phyloP scores from a whole-genome alignment of 164 flowering plant species.

The Euptelea pleiosperma region DNA sequence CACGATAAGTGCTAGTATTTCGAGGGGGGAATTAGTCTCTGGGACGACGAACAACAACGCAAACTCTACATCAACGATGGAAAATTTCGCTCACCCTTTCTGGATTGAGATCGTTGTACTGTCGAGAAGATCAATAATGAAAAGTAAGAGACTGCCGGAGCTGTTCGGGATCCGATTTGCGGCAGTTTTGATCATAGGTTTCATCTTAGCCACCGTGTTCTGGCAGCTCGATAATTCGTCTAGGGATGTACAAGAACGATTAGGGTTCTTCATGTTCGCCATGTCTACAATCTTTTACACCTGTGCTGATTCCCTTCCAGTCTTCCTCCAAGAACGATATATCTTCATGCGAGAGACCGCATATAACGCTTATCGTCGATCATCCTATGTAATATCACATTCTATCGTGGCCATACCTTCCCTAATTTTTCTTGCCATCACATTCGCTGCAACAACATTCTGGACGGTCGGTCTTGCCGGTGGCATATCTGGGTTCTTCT shows the following conservation, averaged over 20 bases:
- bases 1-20: conserved; percentile 77
- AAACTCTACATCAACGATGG: conserved; percentile 21
- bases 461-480: conserved; percentile 83
- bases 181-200: conserved; percentile 70
- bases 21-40: conserved; percentile 76
- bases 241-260: conserved; percentile 71
- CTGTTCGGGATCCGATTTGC: conserved; percentile 64
- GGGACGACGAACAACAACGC: conserved; percentile 35
- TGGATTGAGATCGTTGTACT: conserved; percentile 69
- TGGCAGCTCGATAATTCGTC: conserved; percentile 80
- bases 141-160: conserved; percentile 75
- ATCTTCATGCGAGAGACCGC: conserved; percentile 96
- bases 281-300: conserved; percentile 97
- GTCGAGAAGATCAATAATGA: conserved; percentile 48
- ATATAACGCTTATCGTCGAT: conserved; percentile 87
- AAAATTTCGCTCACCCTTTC: conserved; percentile 70
- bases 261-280: conserved; percentile 95
- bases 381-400: conserved; percentile 78
- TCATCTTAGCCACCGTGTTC: conserved; percentile 82
- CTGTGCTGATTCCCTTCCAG: conserved; percentile 90
- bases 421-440: conserved; percentile 49
- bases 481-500: conserved; percentile 59
- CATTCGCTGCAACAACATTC: conserved; percentile 68
- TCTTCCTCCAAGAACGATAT: conserved; percentile 80
- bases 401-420: conserved; percentile 61